Conservation (phyloP, 176 grass and related monocot genomes). For the Aegilops sharonensis region DNA sequence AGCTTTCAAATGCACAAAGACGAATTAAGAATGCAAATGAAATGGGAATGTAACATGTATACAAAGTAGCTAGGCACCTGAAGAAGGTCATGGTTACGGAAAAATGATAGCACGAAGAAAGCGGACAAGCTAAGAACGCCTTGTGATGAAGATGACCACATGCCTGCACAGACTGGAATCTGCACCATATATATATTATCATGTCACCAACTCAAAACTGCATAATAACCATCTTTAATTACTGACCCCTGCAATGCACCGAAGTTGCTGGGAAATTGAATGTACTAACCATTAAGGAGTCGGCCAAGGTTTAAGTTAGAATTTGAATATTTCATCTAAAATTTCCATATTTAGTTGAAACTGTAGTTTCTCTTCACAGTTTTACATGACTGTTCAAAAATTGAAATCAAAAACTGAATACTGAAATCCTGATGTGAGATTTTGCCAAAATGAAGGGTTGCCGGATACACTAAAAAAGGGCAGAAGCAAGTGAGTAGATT, state of each 20-base stretch:
- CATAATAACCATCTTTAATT: not conserved
- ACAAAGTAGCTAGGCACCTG: not conserved
- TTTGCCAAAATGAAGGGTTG: not conserved
- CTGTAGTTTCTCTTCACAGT: not conserved
- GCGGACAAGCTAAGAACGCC: not conserved
- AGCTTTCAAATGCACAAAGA: not conserved
- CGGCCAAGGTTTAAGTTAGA: not conserved
- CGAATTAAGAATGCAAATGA: not conserved
- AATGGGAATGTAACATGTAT: not conserved
- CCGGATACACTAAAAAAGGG: not conserved
- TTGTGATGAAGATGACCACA: not conserved
- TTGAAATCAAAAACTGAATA: not conserved
- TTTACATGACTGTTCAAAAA: not conserved
- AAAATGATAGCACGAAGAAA: constrained; percentile 3
- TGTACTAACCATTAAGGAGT: not conserved
- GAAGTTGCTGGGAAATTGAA: not conserved
- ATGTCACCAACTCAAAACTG: not conserved
- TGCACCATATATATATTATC: not conserved
- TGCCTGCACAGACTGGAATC: not conserved
- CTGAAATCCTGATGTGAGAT: not conserved
- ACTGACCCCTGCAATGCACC: not conserved
- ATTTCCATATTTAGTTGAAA: not conserved
- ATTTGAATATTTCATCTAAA: not conserved
- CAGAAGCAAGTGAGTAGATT: not conserved
- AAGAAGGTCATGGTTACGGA: not conserved